Conservation (phyloP, 2,329 filamentous ascomycete species). For the Thermoascus crustaceus region DNA sequence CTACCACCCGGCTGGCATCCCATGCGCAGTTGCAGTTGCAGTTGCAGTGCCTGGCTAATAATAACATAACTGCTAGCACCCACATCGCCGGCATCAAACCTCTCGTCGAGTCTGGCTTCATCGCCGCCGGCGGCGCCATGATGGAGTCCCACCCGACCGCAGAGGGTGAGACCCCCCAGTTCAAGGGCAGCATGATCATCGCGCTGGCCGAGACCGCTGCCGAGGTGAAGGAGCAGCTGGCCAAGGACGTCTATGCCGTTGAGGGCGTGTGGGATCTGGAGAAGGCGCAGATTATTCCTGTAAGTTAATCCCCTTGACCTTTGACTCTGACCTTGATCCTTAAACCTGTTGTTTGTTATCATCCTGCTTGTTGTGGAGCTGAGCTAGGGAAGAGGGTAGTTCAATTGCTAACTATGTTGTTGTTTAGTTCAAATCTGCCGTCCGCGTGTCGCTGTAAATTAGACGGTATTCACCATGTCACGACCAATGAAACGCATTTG, state of each 20-base stretch:
- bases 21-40: no score
- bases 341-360: background rate
- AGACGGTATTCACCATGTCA: no score
- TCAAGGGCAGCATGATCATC: conserved; percentile 67
- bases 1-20: no score
- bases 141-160: conserved; percentile 59
- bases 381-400: background rate
- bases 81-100: conserved; percentile 53
- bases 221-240: conserved; percentile 58
- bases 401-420: background rate
- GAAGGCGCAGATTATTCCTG: conserved; percentile 44
- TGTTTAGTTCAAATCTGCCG: conserved; percentile 25
- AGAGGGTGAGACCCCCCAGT: conserved; percentile 54
- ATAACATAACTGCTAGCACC: conserved; percentile 27
- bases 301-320: conserved; percentile 14
- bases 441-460: conserved; percentile 14
- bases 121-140: conserved; percentile 61
- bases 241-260: conserved; percentile 63
- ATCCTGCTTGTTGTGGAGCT: background rate
- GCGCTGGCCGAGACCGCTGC: conserved; percentile 59
- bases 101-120: conserved; percentile 46
- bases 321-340: conserved; percentile 1
- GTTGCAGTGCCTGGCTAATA: background rate
- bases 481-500: no score
- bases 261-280: conserved; percentile 73